Base-by-base conservation (phyloP, 1,284 basidiomycete genomes). In the Cystobasidiaceae sp. region DNA sequence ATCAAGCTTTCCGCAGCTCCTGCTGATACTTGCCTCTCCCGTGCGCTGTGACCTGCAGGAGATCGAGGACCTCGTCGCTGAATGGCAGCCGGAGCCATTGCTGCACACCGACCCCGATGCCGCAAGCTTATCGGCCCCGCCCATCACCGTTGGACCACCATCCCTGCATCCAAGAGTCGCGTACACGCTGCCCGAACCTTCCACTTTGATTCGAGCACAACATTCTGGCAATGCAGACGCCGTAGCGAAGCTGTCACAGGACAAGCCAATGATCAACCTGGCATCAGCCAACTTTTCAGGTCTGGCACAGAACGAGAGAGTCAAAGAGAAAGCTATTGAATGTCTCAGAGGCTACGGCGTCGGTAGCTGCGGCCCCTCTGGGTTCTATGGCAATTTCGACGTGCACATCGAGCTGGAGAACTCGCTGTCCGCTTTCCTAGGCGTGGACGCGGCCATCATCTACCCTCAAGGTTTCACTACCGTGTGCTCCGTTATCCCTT, bases 331-430 rank as follows among this genome's bases (percentile, higher is more conserved):
- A 43, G 91, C 93, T 5, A 82, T 96, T 23, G 86, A 90, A 63
- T 90, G 88, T 0, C 80, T 98, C n/a, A 82, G 87, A 61, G 88
- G 89, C 75, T 97, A 97, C 72, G 96, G 96, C 34, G 84, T 97
- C 1, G 96, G 94, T 4, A 90, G 88, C 71, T 99, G 96, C 74
- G 93, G 94, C 15, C 96, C 96, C 39, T 88, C 93, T 32, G 93
- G 93, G 7, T 99, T 99, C 80, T 98, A 98, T 78, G 96, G 96
- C 23, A 96, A 89, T 7, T 84, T 97, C 62, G 94, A 98, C 72
- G 90, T 96, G 8, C 94, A 98, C 75, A 86, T 90, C 75, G 82
- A 88, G 51, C 81, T 97, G 67, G 96, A 98, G 78, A 82, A 84
- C 49, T 86, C 93, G 68, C 86, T 99, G 61, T 89, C 93, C 8